Base-by-base conservation (phyloP, 805 yeast genomes). In the Saturnispora sanitii region DNA sequence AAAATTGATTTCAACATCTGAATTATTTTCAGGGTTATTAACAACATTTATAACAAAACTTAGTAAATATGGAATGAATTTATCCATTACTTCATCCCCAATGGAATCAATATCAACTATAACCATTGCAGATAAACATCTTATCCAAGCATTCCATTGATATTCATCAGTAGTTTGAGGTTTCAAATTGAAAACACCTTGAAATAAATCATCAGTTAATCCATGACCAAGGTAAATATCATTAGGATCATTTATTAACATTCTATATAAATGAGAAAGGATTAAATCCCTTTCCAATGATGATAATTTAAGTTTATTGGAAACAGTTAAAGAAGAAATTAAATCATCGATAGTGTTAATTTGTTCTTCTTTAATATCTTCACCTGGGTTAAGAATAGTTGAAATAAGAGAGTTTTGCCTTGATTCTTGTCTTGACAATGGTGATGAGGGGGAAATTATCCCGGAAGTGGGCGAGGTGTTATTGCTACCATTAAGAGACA, bases 51-150 rank as follows among this genome's bases (percentile, higher is more conserved):
- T 19, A 5, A 38, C 35, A 27, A 35, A 38, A 30, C 45, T 30
- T 19, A 54, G 22, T 26, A 62, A 45, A 9, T 51, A 26, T 4
- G 66, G 66, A 16, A 62, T 48, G 15, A 60, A 37, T 4, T 44
- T 49, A 18, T 53, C 56, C 22, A 62, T 47, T 6, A 56, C 60
- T 18, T 49, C 45, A 11, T 59, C 49, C 6, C 74, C 68, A 43
- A 70, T 69, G 41, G 72, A 77, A 39, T 73, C 78, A 9, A 70
- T 59, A 47, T 72, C 72, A 37, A 73, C 65, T n/a, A 64, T 63
- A 17, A 66, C 56, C 41, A 72, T 61, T 1, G 71, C 69, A 23
- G 65, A 56, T 13, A 62, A 43, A 11, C 70, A 62, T 43, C 73
- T 64, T 8, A 53, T 17, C 58, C 57, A 34, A 64, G 54, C 49